Conservation (phyloP, 805 yeast genomes). For the Allodekkera sacchari region DNA sequence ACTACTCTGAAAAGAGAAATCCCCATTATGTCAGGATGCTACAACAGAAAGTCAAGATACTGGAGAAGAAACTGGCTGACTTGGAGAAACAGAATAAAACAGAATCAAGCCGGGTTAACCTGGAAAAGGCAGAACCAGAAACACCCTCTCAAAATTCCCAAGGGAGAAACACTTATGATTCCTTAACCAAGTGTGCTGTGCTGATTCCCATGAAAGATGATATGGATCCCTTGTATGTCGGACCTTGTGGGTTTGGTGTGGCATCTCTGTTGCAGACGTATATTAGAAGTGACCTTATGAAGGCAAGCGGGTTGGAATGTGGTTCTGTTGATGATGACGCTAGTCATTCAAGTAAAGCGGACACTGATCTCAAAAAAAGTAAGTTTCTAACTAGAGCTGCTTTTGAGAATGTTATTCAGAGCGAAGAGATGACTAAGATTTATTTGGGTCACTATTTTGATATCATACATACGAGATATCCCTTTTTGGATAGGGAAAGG, state of each 20-base stretch:
- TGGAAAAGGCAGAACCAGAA: not conserved
- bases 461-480: constrained; percentile 8
- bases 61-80: constrained; percentile 4
- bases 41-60: constrained; percentile 4
- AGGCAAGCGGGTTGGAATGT: too few relatives aligned
- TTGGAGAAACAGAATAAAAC: not conserved
- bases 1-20: constrained; percentile 4
- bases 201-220: constrained; percentile 10
- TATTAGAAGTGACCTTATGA: too few relatives aligned
- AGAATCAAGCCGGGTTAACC: not conserved
- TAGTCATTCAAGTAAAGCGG: too few relatives aligned
- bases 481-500: constrained; percentile 5
- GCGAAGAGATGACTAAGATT: constrained; percentile 1
- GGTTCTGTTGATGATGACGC: too few relatives aligned
- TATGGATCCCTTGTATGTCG: constrained; percentile 11
- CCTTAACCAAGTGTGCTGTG: constrained; percentile 10
- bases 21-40: constrained; percentile 6
- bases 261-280: constrained; percentile 9
- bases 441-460: constrained; percentile 5
- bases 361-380: too few relatives aligned
- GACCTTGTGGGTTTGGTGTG: constrained; percentile 9
- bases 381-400: not conserved
- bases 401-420: constrained; percentile 3
- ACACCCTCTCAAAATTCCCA: too few relatives aligned
- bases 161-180: too few relatives aligned